Evolutionary conservation across 208 protist genomes (phyloP), one percentile per base, ranked within the genome.

Genomic region (Phytomonas francai): DNA sequence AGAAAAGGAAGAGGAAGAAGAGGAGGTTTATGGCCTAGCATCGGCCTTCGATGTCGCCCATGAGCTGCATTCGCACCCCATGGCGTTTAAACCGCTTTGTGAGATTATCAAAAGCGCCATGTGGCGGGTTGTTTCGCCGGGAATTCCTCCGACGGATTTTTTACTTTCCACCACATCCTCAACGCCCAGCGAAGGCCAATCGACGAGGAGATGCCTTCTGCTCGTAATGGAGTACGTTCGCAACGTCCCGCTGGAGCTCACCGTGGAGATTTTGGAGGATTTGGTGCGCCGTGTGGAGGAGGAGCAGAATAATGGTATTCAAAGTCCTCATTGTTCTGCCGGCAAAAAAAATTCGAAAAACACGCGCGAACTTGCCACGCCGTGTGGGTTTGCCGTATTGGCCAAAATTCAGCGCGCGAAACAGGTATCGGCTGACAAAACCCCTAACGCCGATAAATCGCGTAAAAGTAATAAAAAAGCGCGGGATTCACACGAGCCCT

Each of bases 401-500:
- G 87, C 90, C 16, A 96, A 96, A 68, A 80, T 96, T 36, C 90
- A 96, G 66, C 83, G 88, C 29, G 77, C 84, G n/a, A 80, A 81
- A 11, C 81, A 92, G 59, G 74, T 75, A 1, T 76, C 84, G n/a
- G 80, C 76, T 19, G 49, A 32, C 0, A 51, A n/a, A 28, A 0
- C 34, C 32, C 7, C 36, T 62, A 30, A 71, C 75, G 34, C 49
- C 65, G 58, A 61, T 57, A 28, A 79, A 77, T 32, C 28, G 33
- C 12, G 42, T 16, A 68, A 72, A 60, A 54, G 19, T 30, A 33
- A 60, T 19, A 14, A 49, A 49, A 39, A 57, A 66, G 49, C 59
- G 59, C 42, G 42, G 2, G 11, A 62, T 45, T 29, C 30, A 28
- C 69, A 74, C 51, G 63, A 68, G 31, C 51, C 56, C 39, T 73